Evolutionary conservation across 176 grass and related monocot species (phyloP), one percentile per base, ranked within the genome.

Genomic region (Ampelocalamus luodianensis): DNA sequence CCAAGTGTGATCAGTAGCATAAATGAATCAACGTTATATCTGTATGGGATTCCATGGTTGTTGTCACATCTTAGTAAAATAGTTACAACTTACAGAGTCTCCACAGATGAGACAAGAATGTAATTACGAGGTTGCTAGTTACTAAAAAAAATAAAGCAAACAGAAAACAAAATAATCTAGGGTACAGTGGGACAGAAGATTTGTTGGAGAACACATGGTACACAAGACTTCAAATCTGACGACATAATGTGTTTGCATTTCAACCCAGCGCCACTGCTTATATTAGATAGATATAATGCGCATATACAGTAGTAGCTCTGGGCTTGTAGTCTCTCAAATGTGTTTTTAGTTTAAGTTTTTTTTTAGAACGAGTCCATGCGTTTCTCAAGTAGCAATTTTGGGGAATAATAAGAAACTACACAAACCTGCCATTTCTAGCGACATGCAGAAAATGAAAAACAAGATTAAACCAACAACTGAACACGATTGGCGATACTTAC

Each of bases 401-500:
- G 4, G 12, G 62, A 81, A 17, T 16, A 79, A 20, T 23, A 38
- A 32, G 10, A 71, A 34, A 65, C 5, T 34, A 78, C 26, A 36
- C 1, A 37, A 81, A 13, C 6, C 43, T 54, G 8, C 29, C 71
- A 39, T 62, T 69, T 77, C 43, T 63, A 83, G 9, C 13, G 62
- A 2, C 58, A 74, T 20, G 46, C 26, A 72, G n/a, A 67, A 65
- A 20, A 82, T 1, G 15, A 10, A 50, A 64, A 22, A 42, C 27
- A n/a, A 67, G 62, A 45, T 32, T 64, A 13, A 51, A 43, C 18
- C 64, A 82, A 9, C 6, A 55, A 69, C 9, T 50, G 34, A 77
- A 13, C 24, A 81, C 22, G 32, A 77, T 32, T 62, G 60, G 3
- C 32, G 36, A 36, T 64, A 10, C 80, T 68, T 85, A 90, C 90